Evolutionary conservation across 768 basidiomycete species (phyloP).

Genomic region (Lentinula raphanica): DNA sequence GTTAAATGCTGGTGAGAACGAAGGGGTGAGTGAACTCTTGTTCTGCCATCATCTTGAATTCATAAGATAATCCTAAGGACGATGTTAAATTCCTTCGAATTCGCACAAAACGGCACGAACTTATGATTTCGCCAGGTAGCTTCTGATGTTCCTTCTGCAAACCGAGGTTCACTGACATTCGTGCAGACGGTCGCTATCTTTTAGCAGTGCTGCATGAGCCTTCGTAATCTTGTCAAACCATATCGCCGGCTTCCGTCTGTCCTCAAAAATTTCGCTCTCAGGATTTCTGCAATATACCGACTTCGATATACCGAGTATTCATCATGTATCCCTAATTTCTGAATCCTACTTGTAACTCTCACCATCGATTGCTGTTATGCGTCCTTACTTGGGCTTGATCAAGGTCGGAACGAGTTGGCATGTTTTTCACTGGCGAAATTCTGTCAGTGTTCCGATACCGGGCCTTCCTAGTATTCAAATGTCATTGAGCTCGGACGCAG

Average conservation of each 20-base stretch:
- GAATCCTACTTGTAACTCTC: background rate
- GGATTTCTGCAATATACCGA: background rate
- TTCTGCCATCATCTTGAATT: background rate
- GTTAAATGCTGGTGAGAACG: constrained; percentile 57
- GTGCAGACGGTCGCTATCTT: constrained; percentile 69
- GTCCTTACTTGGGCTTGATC: too few species aligned
- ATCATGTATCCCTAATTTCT: background rate
- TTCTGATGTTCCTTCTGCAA: background rate
- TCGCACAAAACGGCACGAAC: constrained; percentile 84
- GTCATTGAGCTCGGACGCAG: background rate
- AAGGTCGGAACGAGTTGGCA: too few species aligned
- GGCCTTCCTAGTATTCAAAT: background rate
- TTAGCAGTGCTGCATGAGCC: constrained; percentile 71
- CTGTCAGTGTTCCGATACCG: background rate
- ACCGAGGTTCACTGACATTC: background rate
- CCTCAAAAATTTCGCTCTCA: background rate
- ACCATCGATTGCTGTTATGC: too few species aligned
- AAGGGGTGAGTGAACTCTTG: constrained; percentile 36
- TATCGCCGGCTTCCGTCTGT: background rate
- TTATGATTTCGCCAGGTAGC: constrained; percentile 90
- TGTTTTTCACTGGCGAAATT: too few species aligned
- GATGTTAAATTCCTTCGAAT: constrained; percentile 86
- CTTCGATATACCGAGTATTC: background rate
- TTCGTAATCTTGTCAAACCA: background rate
- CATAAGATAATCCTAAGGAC: constrained; percentile 46